These are phyloP conservation scores for Ailanthus altissimus DNA, from an alignment of 345 rosid genomes.

Conservation along the genomic window DNA sequence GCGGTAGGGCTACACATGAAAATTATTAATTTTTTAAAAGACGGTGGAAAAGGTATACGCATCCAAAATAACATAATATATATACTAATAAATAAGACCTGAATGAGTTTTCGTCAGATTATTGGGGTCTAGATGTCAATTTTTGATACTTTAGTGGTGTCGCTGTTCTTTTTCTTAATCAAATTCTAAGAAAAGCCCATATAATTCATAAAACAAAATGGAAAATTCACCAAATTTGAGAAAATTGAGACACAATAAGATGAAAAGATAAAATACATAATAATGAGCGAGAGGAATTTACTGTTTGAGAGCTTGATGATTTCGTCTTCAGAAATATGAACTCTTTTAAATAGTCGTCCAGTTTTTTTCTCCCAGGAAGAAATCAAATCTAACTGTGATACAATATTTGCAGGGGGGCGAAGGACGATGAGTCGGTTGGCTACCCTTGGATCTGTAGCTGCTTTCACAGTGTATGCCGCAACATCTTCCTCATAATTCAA, in stretches of 20 bases:
- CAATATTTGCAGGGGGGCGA: conserved; percentile 30
- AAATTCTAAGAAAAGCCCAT: too few species aligned
- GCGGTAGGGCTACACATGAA: conserved; percentile 21
- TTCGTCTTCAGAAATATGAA: conserved; percentile 32
- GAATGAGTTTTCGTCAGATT: too few species aligned
- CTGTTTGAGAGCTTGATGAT: conserved; percentile 26
- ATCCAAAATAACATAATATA: neutral
- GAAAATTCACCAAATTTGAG: too few species aligned
- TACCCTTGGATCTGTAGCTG: conserved; percentile 34
- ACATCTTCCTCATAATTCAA: conserved; percentile 39
- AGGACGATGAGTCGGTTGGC: conserved; percentile 31
- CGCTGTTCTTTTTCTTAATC: too few species aligned
- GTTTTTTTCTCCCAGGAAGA: conserved; percentile 39
- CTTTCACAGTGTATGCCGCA: conserved; percentile 38
- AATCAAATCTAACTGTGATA: conserved; percentile 35
- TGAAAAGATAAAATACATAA: too few species aligned
- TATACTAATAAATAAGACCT: too few species aligned
- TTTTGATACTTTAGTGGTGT: too few species aligned
- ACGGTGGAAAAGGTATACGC: too few species aligned
- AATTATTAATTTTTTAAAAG: too few species aligned
- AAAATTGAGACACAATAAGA: neutral
- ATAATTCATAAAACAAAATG: too few species aligned
- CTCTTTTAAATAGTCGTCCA: conserved; percentile 20
- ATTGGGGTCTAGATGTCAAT: too few species aligned
- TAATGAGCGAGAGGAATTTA: conserved; percentile 21